Evolutionary conservation across 2,329 filamentous ascomycete species (phyloP).

Genomic region (Penicillium sp.): DNA sequence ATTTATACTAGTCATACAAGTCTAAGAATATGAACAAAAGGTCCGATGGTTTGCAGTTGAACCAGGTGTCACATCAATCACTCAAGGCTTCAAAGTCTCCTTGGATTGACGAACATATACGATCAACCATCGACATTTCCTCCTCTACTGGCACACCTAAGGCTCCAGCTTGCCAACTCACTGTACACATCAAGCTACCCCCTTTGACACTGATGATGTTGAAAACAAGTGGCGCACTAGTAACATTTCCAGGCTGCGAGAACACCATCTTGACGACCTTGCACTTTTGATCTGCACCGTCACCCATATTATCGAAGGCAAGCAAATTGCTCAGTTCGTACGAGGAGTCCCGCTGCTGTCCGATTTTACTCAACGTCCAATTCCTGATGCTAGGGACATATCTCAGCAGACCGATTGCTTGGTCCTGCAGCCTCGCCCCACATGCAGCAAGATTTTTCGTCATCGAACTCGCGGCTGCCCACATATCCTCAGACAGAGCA

Average conservation of each 20-base stretch:
- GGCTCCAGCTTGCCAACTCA: conserved; percentile 45
- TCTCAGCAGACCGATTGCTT: conserved; percentile 43
- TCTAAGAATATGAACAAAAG: neutral
- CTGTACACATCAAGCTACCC: conserved; percentile 37
- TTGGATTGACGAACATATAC: conserved; percentile 12
- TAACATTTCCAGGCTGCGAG: conserved; percentile 43
- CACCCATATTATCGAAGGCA: conserved; percentile 35
- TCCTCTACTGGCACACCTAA: conserved; percentile 37
- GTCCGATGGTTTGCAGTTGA: neutral
- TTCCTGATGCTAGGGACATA: conserved; percentile 40
- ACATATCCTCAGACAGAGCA: conserved; percentile 27
- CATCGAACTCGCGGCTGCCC: conserved; percentile 31
- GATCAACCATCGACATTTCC: conserved; percentile 11
- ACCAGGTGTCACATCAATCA: neutral
- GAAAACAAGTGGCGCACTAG: conserved; percentile 39
- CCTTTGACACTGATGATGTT: conserved; percentile 42
- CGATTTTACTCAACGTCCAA: conserved; percentile 42
- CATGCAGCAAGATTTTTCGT: conserved; percentile 33
- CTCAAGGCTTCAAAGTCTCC: conserved; percentile 8
- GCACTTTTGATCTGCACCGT: neutral
- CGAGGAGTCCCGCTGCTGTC: conserved; percentile 37
- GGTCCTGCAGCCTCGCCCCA: conserved; percentile 34
- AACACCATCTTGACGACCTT: conserved; percentile 41
- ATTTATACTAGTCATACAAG: neutral
- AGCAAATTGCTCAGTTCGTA: conserved; percentile 49